phyloP scores from a whole-genome alignment of 306 rosid species.

The barrel medic (Medicago truncatula) region MtrunA17r5.0-ANR NC_053048.1:3395501-3396000 shows the following conservation, averaged over 20 bases:
- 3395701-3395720: neutral
- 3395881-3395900: slow-evolving; percentile 69
- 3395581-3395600: neutral
- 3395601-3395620: neutral
- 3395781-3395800: neutral
- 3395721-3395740: neutral
- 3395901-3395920: slow-evolving; percentile 67
- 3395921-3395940: slow-evolving; percentile 43
- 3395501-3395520: neutral
- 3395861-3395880: slow-evolving; percentile 51
- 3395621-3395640: neutral
- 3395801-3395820: slow-evolving; percentile 31
- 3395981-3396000: slow-evolving; percentile 72
- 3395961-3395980: slow-evolving; percentile 61
- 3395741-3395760: neutral
- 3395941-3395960: slow-evolving; percentile 30
- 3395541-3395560: neutral
- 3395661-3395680: neutral
- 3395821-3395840: slow-evolving; percentile 49
- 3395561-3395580: neutral
- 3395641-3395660: neutral
- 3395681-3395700: neutral
- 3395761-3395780: neutral
- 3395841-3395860: slow-evolving; percentile 44
- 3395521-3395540: neutral